Evolutionary conservation across 768 basidiomycete species (phyloP).

Genomic region (Rhizopogon vinicolor): DNA sequence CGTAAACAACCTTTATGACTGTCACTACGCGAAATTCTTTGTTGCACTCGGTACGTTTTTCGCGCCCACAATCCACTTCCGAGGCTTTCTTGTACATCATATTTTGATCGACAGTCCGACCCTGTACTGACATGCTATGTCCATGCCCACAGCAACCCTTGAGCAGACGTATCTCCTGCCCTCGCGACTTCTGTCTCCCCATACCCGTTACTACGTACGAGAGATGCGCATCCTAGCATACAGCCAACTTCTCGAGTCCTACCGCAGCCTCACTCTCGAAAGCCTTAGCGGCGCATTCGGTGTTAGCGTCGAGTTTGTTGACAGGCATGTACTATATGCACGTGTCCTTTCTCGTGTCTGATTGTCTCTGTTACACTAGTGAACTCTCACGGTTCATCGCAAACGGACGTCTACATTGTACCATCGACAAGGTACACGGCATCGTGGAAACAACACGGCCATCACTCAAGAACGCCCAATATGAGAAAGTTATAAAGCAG

Average conservation of each 20-base stretch:
- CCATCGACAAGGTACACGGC: slow-evolving; percentile 93
- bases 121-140: not conserved
- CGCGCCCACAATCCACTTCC: not conserved
- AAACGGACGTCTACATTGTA: slow-evolving; percentile 75
- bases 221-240: slow-evolving; percentile 97
- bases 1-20: slow-evolving; percentile 85
- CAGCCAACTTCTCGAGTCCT: slow-evolving; percentile 86
- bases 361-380: slow-evolving; percentile 32
- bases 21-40: slow-evolving; percentile 95
- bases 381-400: slow-evolving; percentile 93
- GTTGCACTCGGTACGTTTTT: slow-evolving; percentile 64
- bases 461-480: slow-evolving; percentile 76
- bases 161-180: slow-evolving; percentile 87
- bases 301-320: slow-evolving; percentile 83
- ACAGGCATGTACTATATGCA: slow-evolving; percentile 50
- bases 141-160: slow-evolving; percentile 58
- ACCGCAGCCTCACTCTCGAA: slow-evolving; percentile 84
- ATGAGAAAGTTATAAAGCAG: slow-evolving; percentile 90
- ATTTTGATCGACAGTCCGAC: slow-evolving; percentile 1
- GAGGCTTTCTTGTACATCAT: not conserved
- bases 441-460: slow-evolving; percentile 88
- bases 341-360: not conserved
- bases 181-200: slow-evolving; percentile 79
- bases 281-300: slow-evolving; percentile 86
- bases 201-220: slow-evolving; percentile 85